Conservation (phyloP, 345 rosid genomes). For the Iberis pinnata region DNA sequence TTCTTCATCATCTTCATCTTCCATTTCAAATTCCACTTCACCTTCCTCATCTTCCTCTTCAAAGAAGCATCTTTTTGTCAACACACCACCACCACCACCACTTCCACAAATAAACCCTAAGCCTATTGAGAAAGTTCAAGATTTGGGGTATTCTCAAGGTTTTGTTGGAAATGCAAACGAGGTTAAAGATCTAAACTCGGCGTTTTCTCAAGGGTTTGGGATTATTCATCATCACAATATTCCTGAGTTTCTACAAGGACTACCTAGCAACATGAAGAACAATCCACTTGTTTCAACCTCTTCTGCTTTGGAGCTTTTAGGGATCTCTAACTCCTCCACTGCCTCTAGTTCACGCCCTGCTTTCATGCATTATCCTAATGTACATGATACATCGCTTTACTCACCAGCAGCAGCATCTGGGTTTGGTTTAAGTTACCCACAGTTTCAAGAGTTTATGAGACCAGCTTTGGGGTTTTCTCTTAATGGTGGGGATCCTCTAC, state of each 20-base stretch:
- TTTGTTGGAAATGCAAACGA: constrained; percentile 36
- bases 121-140: constrained; percentile 58
- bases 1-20: constrained; percentile 36
- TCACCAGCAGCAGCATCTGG: constrained; percentile 8
- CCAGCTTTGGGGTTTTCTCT: constrained; percentile 29
- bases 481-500: constrained; percentile 23
- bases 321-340: constrained; percentile 36
- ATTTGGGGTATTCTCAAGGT: constrained; percentile 41
- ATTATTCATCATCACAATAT: constrained; percentile 32
- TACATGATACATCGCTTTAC: constrained; percentile 18
- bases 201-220: constrained; percentile 43
- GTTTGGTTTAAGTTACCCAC: constrained; percentile 28
- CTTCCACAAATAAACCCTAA: constrained; percentile 43
- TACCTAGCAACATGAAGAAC: too few relatives aligned
- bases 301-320: constrained; percentile 62
- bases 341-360: constrained; percentile 16
- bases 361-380: constrained; percentile 22
- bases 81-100: constrained; percentile 33
- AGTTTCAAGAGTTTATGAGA: constrained; percentile 34
- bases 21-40: too few relatives aligned
- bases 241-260: too few relatives aligned
- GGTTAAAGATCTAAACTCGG: constrained; percentile 74
- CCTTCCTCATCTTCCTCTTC: too few relatives aligned
- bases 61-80: constrained; percentile 39
- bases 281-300: constrained; percentile 28